Base-by-base conservation (phyloP, 1,284 basidiomycete genomes). In the Pyrrhoderma lamaoense region DNA sequence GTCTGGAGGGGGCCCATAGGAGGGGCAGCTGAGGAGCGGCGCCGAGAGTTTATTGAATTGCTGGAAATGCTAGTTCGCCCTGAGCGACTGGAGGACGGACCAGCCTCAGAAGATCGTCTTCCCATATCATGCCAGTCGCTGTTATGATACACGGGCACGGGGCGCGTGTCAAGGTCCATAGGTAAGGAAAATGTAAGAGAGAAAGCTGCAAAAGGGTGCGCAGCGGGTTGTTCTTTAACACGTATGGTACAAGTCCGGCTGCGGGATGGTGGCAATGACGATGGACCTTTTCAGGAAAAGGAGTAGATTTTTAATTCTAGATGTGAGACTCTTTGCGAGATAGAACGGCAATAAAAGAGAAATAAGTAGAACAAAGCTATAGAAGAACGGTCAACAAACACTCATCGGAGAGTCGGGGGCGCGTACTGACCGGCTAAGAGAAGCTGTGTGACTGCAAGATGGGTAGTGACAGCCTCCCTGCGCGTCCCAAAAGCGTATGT, bases 1-100 rank as follows among this genome's bases (percentile, higher is more conserved):
- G 60, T 70, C 78, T n/a, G 85, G 85, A 34, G 85, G 84, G n/a
- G 85, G 84, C 2, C 68, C 80, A 80, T 75, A 11, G 84, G 82
- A 45, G 79, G 75, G n/a, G 77, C 75, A 45, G 76, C 79, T 45
- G 79, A 77, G 21, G 83, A 85, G 58, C 84, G 81, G 55, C 85
- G 78, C 49, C 82, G 76, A 54, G 74, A 72, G 22, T 70, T 61
- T 53, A 72, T 53, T 16, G 71, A 53, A 49, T 19, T 34, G 16
- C 40, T 23, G 34, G 46, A 34, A 18, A 46, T 36, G 43, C 42
- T 52, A 16, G 45, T 11, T 19, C 43, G 39, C n/a, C 50, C 42
- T 18, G 47, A 21, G 45, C 47, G 50, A 42, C 31, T 47, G 8
- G 53, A 51, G 18, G 54, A 56, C 25, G 59, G 57, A 35, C 54